Base-by-base conservation (phyloP, 495 filamentous ascomycete genomes). In the Astrothelium subdiscretum region DNA sequence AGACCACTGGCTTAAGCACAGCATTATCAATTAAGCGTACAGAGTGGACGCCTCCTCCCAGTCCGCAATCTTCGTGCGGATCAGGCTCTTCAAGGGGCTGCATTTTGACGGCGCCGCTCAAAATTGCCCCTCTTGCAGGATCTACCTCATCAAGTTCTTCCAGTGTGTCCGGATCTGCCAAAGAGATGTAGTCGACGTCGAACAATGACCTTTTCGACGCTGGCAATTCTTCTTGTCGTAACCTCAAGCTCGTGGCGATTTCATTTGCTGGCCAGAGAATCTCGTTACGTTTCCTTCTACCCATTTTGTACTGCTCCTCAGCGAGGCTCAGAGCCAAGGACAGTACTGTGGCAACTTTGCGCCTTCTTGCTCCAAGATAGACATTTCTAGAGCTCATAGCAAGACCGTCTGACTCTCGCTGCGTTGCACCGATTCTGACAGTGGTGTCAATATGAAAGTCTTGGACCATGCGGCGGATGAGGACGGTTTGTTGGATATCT, bases 1-100 rank as follows among this genome's bases (percentile, higher is more conserved):
- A 32, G 5, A 18, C 15, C 42, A 54, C 32, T 43, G 74, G 73
- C 59, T 66, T 24, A 18, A 78, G 63, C 11, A 95, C 87, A 67
- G 97, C 84, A 68, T 98, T 98, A 71, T 98, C 94, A 71, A 98
- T 97, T 71, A 98, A 74, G 60, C 94, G 80, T 22, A 98, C 94
- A 6, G 89, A 78, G 0, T 85, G 85, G 26, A 77, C 78, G 29
- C 85, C 88, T 66, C 84, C 83, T 5, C 89, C 89, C 42, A 90
- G 71, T 10, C 85, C 85, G 31, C 76, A 73, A 61, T 89, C 84
- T 74, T 97, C 91, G 1, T 79, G 86, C 24, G 81, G 73, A 38
- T 76, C 78, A 1, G 85, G 77, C 52, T 81, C 79, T 69, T 94
- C 87, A 6, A 96, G 74, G 0, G 90, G 88, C 32, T 89, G 73